Conservation (phyloP, 345 rosid genomes). For the Raphanus sativus region DNA sequence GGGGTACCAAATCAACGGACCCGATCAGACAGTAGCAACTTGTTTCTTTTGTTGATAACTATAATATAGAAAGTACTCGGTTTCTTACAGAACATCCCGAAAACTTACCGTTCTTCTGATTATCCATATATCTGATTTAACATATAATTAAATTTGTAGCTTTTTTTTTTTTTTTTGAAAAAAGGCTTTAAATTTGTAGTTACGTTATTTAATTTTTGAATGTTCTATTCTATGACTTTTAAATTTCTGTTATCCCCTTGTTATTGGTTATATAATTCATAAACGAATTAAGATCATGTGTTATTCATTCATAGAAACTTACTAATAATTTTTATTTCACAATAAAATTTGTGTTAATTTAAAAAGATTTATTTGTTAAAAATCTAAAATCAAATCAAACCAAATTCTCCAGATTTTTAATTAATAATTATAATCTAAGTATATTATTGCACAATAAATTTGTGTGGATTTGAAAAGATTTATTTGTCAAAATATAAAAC, state of each 20-base stretch:
- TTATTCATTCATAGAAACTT: not conserved
- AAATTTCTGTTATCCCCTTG: not conserved
- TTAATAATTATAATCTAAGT: not conserved
- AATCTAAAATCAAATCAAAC: not conserved
- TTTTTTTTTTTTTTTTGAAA: too few species aligned
- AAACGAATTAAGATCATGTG: not conserved
- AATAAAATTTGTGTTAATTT: not conserved
- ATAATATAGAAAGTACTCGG: conserved; percentile 21
- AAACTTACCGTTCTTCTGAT: conserved; percentile 24
- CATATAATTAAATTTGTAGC: not conserved
- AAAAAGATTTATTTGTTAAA: not conserved
- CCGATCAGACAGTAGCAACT: conserved; percentile 22
- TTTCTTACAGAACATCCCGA: conserved; percentile 18
- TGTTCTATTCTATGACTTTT: not conserved
- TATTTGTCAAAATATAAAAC: not conserved
- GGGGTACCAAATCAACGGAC: conserved; percentile 30
- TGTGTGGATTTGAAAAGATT: not conserved
- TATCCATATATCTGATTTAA: conserved; percentile 22
- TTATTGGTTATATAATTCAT: not conserved
- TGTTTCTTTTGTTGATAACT: conserved; percentile 21
- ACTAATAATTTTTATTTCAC: not conserved
- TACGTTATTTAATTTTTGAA: not conserved
- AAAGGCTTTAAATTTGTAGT: not conserved
- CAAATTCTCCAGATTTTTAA: not conserved
- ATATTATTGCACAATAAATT: not conserved